These are phyloP conservation scores for Physcomitrium patens DNA, from an alignment of 225 moss, liverwort and hornwort species.

Conservation along the genomic window DNA sequence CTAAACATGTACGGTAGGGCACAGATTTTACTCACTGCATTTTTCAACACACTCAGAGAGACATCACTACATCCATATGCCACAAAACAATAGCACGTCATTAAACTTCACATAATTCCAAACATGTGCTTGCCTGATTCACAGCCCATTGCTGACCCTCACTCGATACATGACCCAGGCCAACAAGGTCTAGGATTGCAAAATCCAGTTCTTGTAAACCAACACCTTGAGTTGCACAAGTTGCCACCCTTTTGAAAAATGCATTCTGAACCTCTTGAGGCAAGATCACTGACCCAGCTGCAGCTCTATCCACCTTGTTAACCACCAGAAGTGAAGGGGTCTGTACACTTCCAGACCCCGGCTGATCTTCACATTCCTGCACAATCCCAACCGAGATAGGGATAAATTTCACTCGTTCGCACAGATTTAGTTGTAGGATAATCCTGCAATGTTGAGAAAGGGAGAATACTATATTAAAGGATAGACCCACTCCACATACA, in stretches of 20 bases:
- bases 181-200: constrained; percentile 78
- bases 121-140: constrained; percentile 67
- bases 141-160: constrained; percentile 93
- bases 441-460: neutral
- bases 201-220: constrained; percentile 84
- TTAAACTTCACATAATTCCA: neutral
- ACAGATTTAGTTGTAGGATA: neutral
- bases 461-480: neutral
- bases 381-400: constrained; percentile 3
- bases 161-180: constrained; percentile 68
- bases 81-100: neutral
- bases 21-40: too few species aligned
- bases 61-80: neutral
- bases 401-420: neutral
- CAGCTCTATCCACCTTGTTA: constrained; percentile 88
- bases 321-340: constrained; percentile 74
- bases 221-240: constrained; percentile 85
- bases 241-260: constrained; percentile 66
- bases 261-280: constrained; percentile 54
- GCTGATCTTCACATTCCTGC: constrained; percentile 29
- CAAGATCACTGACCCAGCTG: constrained; percentile 62
- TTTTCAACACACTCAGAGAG: neutral
- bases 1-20: too few species aligned
- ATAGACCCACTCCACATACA: constrained; percentile 29
- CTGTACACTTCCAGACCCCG: constrained; percentile 14